Evolutionary conservation across 2,329 filamentous ascomycete genomes (phyloP).

Genomic region (Xylaria sp.): DNA sequence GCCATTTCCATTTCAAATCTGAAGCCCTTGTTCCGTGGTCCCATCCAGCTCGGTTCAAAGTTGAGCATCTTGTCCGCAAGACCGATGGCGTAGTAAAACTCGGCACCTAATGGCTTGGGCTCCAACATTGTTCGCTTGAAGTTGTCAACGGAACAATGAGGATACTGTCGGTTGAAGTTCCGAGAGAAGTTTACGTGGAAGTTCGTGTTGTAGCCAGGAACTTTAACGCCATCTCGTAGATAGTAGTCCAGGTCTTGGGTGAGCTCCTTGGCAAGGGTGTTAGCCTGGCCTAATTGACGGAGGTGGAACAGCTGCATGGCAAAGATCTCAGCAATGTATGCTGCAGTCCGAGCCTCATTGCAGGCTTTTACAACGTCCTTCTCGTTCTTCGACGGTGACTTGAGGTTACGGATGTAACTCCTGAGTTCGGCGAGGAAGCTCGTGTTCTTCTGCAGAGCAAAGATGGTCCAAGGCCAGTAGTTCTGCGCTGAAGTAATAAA

Average conservation of each 20-base stretch:
- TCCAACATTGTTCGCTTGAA: conserved; percentile 72
- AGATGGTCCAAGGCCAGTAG: conserved; percentile 92
- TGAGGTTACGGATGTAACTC: conserved; percentile 59
- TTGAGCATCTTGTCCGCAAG: conserved; percentile 70
- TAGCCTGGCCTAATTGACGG: conserved; percentile 66
- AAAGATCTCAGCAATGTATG: conserved; percentile 79
- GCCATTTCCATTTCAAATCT: conserved; percentile 76
- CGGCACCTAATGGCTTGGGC: conserved; percentile 60
- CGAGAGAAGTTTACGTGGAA: conserved; percentile 78
- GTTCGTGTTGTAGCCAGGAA: conserved; percentile 81
- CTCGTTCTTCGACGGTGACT: conserved; percentile 46
- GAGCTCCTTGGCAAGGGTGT: conserved; percentile 62
- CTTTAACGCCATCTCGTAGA: conserved; percentile 67
- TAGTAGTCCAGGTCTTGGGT: conserved; percentile 74
- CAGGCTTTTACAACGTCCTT: conserved; percentile 53
- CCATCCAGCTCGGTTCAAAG: conserved; percentile 74
- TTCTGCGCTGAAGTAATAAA: conserved; percentile 88
- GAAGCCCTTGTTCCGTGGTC: conserved; percentile 66
- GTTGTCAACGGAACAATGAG: conserved; percentile 64
- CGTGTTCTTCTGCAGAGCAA: conserved; percentile 67
- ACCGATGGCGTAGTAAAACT: conserved; percentile 79
- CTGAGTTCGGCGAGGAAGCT: conserved; percentile 68
- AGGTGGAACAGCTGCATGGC: conserved; percentile 86
- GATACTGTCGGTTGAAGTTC: conserved; percentile 77
- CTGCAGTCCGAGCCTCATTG: conserved; percentile 65